These are phyloP conservation scores for Aspergillus clavatus DNA, from an alignment of 2,329 filamentous ascomycete species.

Conservation along the genomic window DNA sequence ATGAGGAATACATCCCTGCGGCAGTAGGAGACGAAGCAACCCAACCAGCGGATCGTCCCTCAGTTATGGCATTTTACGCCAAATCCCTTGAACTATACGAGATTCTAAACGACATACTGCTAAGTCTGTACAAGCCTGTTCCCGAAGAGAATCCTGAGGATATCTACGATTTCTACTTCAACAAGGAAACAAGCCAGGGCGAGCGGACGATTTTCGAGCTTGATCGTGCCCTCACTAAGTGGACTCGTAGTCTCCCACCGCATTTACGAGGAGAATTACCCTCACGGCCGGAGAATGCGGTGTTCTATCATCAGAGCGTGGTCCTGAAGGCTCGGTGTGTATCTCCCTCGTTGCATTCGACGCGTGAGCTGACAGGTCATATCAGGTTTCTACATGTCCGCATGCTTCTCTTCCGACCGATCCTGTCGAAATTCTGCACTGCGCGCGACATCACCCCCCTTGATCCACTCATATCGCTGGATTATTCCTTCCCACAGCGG, in stretches of 20 bases:
- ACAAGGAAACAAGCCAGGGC: constrained; percentile 17
- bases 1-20: constrained; percentile 28
- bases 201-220: constrained; percentile 32
- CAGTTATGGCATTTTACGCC: constrained; percentile 30
- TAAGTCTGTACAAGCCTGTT: constrained; percentile 26
- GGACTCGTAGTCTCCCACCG: constrained; percentile 26
- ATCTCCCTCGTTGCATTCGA: neutral
- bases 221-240: constrained; percentile 28
- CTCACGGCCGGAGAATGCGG: constrained; percentile 10
- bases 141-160: constrained; percentile 23
- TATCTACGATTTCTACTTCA: constrained; percentile 26
- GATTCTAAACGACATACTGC: constrained; percentile 32
- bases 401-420: constrained; percentile 31
- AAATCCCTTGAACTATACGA: constrained; percentile 33
- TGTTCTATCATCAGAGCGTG: constrained; percentile 30
- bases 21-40: constrained; percentile 10
- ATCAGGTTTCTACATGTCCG: constrained; percentile 30
- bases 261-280: constrained; percentile 19
- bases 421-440: constrained; percentile 29
- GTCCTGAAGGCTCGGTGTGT: constrained; percentile 30
- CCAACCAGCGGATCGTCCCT: constrained; percentile 22
- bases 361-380: neutral
- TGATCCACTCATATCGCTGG: constrained; percentile 17
- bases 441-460: constrained; percentile 18
- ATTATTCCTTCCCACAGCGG: constrained; percentile 28